Evolutionary conservation across 306 rosid species (phyloP).

Genomic region (Sophora flavescens): DNA sequence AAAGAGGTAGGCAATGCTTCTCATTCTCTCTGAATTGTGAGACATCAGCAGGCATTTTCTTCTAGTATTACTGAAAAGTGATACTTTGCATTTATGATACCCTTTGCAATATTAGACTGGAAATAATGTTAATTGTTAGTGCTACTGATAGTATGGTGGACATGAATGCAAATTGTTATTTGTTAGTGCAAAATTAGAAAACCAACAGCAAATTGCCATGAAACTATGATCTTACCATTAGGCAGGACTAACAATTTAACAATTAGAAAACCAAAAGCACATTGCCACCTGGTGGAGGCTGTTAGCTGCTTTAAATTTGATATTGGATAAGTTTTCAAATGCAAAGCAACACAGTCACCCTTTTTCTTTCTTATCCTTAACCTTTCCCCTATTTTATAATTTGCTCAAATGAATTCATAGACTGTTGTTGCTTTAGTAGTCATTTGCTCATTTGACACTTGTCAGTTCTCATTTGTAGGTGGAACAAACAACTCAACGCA

Average conservation of each 20-base stretch:
- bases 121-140: background rate
- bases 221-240: no score
- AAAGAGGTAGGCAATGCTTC: constrained; percentile 52
- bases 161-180: no score
- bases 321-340: constrained; percentile 25
- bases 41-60: background rate
- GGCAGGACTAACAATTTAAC: no score
- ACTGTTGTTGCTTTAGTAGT: constrained; percentile 18
- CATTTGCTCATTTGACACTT: constrained; percentile 14
- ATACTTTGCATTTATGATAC: constrained; percentile 3
- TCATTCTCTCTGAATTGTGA: constrained; percentile 12
- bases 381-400: background rate
- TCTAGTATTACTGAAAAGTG: constrained; percentile 17
- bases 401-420: constrained; percentile 27
- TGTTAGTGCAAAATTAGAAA: no score
- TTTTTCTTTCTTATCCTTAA: background rate
- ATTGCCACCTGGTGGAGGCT: constrained; percentile 12
- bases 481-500: constrained; percentile 51
- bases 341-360: constrained; percentile 1
- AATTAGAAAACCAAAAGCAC: background rate
- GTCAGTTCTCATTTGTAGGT: constrained; percentile 37
- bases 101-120: constrained; percentile 29
- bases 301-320: constrained; percentile 17
- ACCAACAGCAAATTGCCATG: no score
- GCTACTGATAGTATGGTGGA: background rate